Evolutionary conservation across 257 asterid genomes (phyloP), one percentile per base, ranked within the genome.

Genomic region (Datura wrightii): DNA sequence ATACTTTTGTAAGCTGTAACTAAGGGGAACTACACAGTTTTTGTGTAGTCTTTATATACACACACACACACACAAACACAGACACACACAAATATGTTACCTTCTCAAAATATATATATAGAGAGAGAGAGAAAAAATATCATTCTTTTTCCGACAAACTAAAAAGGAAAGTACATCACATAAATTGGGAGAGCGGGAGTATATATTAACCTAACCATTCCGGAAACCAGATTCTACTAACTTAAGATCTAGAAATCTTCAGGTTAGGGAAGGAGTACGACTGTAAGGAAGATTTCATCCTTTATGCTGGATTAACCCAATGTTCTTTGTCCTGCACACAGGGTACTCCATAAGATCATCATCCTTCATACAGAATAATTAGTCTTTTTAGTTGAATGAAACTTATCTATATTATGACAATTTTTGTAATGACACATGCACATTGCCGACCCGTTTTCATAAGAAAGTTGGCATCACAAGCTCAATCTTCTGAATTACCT

Each of bases 401-500:
- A 65, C n/a, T 42, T 41, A 42, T 70, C 14, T 41, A 2, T 70
- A 42, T 18, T 3, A 9, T 70, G 79, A 70, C 15, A 70, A 42
- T 10, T 42, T 3, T 9, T 42, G 9, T 16, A 71, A 18, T 6
- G 10, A 8, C 37, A 18, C 37, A 10, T 2, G 3, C 80, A n/a
- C 80, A n/a, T 44, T 44, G 56, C 39, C 56, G 10, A 44, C 79
- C 79, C 39, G 1, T n/a, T 44, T 71, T 71, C 80, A 44, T 44
- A 39, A 71, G n/a, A 67, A 71, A 42, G 16, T 71, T 44, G 56
- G 80, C 56, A 18, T 44, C 39, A 71, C 56, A n/a, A 71, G 56
- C n/a, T 71, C 80, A 71, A n/a, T 44, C 80, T n/a, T 71, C 80
- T 44, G 39, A 46, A 3, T 70, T 70, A 41, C 54, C 79, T 70